Evolutionary conservation across 2,329 filamentous ascomycete genomes (phyloP).

Genomic region (Fusarium haematococcum): DNA sequence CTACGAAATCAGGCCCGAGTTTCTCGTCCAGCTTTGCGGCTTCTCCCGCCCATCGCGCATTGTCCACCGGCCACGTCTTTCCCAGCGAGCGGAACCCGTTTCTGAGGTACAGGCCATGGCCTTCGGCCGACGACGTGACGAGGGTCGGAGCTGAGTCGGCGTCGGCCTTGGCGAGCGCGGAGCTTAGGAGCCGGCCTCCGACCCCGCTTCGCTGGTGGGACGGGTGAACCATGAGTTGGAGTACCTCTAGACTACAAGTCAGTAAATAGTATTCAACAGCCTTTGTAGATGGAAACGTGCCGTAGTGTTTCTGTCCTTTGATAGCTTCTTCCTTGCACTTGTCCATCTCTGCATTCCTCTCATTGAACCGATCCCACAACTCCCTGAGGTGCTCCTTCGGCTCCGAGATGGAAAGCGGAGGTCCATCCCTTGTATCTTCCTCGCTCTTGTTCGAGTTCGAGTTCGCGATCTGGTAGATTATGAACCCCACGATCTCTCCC

Average conservation of each 20-base stretch:
- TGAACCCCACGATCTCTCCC: constrained; percentile 31
- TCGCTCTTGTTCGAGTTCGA: neutral
- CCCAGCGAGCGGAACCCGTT: constrained; percentile 33
- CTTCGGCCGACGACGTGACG: constrained; percentile 34
- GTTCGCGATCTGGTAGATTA: constrained; percentile 26
- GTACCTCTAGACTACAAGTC: constrained; percentile 24
- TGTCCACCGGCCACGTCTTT: constrained; percentile 31
- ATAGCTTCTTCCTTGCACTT: constrained; percentile 25
- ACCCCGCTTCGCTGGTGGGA: constrained; percentile 38
- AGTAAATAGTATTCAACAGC: neutral
- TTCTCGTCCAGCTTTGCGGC: constrained; percentile 17
- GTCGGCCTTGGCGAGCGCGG: constrained; percentile 33
- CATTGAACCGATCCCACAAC: constrained; percentile 33
- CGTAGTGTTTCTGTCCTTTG: constrained; percentile 28
- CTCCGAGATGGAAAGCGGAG: constrained; percentile 4
- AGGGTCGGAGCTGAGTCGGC: constrained; percentile 11
- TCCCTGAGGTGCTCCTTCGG: constrained; percentile 36
- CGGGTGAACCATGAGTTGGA: constrained; percentile 42
- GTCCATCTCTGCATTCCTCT: constrained; percentile 34
- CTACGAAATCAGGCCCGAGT: neutral
- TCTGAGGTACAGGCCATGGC: constrained; percentile 28
- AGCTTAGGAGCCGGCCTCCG: constrained; percentile 24
- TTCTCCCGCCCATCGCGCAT: constrained; percentile 34
- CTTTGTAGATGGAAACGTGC: constrained; percentile 11
- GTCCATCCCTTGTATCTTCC: neutral